phyloP scores from a whole-genome alignment of 2,329 filamentous ascomycete species.

The Ascochyta viciae-villosae region DNA sequence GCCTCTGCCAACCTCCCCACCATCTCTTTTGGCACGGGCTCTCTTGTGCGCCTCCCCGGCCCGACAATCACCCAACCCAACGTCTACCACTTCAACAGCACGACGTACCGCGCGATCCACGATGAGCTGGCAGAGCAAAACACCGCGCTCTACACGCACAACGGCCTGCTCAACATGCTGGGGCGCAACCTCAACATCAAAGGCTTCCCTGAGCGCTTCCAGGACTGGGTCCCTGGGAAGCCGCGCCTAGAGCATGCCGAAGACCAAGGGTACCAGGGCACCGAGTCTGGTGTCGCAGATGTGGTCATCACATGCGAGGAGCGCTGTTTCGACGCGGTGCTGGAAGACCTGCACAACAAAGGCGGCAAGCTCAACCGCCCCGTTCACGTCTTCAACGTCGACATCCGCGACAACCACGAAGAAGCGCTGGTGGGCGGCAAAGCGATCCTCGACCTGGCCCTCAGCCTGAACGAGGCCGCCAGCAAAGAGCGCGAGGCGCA shows the following conservation, averaged over 20 bases:
- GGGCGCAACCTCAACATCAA: conserved; percentile 91
- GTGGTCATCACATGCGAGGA: conserved; percentile 98
- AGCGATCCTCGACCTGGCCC: conserved; percentile 89
- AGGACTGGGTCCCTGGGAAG: conserved; percentile 91
- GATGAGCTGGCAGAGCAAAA: conserved; percentile 89
- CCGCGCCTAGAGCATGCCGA: conserved; percentile 75
- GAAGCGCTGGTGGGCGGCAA: conserved; percentile 89
- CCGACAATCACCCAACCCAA: conserved; percentile 93
- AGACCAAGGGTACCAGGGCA: conserved; percentile 79
- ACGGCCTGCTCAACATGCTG: conserved; percentile 95
- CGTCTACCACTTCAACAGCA: conserved; percentile 97
- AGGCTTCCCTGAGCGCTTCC: conserved; percentile 95
- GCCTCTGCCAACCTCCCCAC: conserved; percentile 87
- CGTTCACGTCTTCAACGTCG: conserved; percentile 97
- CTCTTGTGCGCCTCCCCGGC: conserved; percentile 89
- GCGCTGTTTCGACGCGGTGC: conserved; percentile 95
- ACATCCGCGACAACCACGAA: conserved; percentile 98
- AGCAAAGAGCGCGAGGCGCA: conserved; percentile 74
- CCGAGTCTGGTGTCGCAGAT: conserved; percentile 89
- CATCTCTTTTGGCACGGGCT: conserved; percentile 96
- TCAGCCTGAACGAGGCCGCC: conserved; percentile 82
- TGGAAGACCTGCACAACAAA: conserved; percentile 88
- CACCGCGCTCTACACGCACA: conserved; percentile 83
- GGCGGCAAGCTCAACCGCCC: conserved; percentile 88
- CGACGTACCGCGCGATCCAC: conserved; percentile 94